Evolutionary conservation across 306 rosid genomes (phyloP), one percentile per base, ranked within the genome.

Genomic region (Lathyrus oleraceus): DNA sequence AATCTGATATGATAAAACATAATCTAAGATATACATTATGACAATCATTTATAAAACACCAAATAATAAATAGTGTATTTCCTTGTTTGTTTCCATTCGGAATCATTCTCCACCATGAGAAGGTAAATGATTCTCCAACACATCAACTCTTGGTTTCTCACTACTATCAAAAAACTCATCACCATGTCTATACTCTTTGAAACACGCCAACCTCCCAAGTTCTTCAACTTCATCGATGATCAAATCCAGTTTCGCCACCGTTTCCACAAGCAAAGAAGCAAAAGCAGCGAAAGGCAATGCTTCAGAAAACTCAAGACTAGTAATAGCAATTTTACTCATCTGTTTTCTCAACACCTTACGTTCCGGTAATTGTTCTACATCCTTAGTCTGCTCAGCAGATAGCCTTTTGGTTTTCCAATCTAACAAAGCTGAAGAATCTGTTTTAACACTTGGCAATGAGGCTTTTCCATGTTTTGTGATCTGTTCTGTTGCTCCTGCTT

Each of bases 221-320:
- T 81, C 91, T 27, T 92, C 93, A 53, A 92, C 89, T 76, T 86
- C 89, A 52, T 72, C 90, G 1, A 92, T 92, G 11, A 92, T 82
- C 47, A 40, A 42, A 16, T 92, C 96, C 11, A 92, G 82, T 81
- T 90, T 92, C 0, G 96, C 98, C 59, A 85, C 96, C 1, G 85
- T 86, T 76, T 92, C 98, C 74, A 89, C 96, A 5, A 92, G 87
- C 82, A 89, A 59, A 4, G 93, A 87, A 14, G 96, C 96, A 75
- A 92, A 92, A 6, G 98, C 96, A 44, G 96, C 98, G 27, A 92
- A 82, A 8, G 96, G 96, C 63, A 90, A 87, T 30, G 96, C 96
- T 47, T 92, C 98, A 10, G 88, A 86, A 79, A 92, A 86, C 67
- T 92, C 98, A 1, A 92, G 86, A 81, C 96, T 74, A 1, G 93